Conservation (phyloP, 768 basidiomycete genomes). For the Tulasnella sp. region DNA sequence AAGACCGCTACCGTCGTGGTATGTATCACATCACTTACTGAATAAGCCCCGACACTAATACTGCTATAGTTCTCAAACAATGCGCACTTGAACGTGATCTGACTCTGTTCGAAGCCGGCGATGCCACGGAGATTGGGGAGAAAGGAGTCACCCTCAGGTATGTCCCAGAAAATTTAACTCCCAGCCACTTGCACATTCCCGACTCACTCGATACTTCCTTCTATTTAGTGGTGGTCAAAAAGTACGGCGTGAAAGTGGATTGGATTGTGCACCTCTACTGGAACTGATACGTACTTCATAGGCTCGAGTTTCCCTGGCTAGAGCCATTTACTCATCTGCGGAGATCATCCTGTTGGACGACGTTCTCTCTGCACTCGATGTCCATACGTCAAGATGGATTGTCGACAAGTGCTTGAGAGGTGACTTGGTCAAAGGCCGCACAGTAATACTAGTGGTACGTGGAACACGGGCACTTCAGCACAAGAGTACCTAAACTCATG, state of each 20-base stretch:
- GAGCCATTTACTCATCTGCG: constrained; percentile 50
- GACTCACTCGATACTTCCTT: background rate
- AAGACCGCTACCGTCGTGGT: constrained; percentile 34
- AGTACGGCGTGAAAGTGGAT: constrained; percentile 8
- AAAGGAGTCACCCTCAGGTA: constrained; percentile 48
- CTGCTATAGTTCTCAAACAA: constrained; percentile 26
- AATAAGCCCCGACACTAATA: background rate
- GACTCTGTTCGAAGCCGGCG: constrained; percentile 44
- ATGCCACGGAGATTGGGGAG: constrained; percentile 60
- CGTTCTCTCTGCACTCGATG: constrained; percentile 52
- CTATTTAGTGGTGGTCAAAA: constrained; percentile 42
- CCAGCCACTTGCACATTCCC: background rate
- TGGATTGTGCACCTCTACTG: constrained; percentile 5
- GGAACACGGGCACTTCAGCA: background rate
- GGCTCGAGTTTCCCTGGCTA: constrained; percentile 43
- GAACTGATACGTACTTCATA: constrained; percentile 16
- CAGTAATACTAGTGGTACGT: constrained; percentile 27
- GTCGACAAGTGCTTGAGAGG: constrained; percentile 29
- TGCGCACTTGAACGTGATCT: constrained; percentile 37
- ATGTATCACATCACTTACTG: background rate
- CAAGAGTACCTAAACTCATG: background rate
- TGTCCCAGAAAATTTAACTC: too few relatives aligned
- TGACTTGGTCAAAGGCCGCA: constrained; percentile 25
- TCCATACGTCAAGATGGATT: constrained; percentile 41
- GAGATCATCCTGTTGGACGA: constrained; percentile 61